Base-by-base conservation (phyloP, 1,284 basidiomycete species). In the Neolentinus lepideus region DNA sequence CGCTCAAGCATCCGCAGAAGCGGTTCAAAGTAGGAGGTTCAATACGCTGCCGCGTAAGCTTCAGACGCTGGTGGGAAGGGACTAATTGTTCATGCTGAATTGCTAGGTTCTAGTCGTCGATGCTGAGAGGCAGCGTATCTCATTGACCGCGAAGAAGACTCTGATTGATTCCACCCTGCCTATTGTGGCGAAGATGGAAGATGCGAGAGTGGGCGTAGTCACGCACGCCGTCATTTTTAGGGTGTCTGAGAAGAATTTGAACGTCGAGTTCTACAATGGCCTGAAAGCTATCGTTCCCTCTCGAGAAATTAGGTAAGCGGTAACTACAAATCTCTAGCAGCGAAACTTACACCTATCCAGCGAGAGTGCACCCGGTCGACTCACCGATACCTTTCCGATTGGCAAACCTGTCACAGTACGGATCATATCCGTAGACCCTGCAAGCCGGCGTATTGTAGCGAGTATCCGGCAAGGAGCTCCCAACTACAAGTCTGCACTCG, bases 261-360 rank as follows among this genome's bases (percentile, higher is more conserved):
- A 92, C 58, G 83, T 97, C 27, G 93, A 96, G 67, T 92, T 97
- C 62, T 99, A 91, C 68, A 96, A 94, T 61, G 90, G 90, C 51
- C 64, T 96, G 53, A 90, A 92, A 63, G 97, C 92, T 0, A 76
- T 90, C 53, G 80, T 99, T 1, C 92, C 93, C 4, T 71, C 79
- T 16, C 83, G 80, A 48, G 95, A 98, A 75, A 83, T 86, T 9
- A 89, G 86, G 92, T 94, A 69, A 57, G 77, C 62, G 21, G 3
- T 26, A 31, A 14, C 29, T n/a, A 33, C 29, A 29, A 51, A 6
- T 52, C 19, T 9, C 14, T 36, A 3, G 6, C 3, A 54, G 19
- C n/a, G n/a, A 11, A 25, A 16, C 27, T 24, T 26, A 36, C 33
- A 33, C 12, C 33, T n/a, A 3, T 46, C 6, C 27, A 54, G 52